Conservation (phyloP, 305 asterid genomes). For the Solanum hybrid region DNA sequence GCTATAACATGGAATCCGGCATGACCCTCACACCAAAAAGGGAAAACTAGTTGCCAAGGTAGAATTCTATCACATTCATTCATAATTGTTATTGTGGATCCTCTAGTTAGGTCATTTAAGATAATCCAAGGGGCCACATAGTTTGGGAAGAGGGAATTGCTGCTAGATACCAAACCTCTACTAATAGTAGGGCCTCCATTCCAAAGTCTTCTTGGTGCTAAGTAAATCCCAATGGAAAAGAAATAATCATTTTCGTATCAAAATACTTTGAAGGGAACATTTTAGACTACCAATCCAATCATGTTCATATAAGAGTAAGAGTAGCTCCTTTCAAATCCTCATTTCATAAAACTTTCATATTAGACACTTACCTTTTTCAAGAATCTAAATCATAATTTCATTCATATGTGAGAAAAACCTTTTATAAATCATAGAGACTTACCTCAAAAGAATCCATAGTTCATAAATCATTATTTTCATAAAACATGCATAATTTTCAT, state of each 20-base stretch:
- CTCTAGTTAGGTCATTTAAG: not conserved
- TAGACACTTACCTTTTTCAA: not conserved
- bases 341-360: not conserved
- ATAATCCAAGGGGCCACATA: not conserved
- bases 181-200: not conserved
- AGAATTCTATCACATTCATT: not conserved
- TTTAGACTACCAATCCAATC: not conserved
- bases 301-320: not conserved
- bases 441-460: not conserved
- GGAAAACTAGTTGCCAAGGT: not conserved
- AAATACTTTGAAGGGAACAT: not conserved
- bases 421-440: not conserved
- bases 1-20: not conserved
- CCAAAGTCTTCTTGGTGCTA: not conserved
- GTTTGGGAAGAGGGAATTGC: not conserved
- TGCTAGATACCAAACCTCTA: not conserved
- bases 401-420: not conserved
- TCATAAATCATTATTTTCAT: not conserved
- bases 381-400: not conserved
- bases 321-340: not conserved
- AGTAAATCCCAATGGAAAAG: not conserved
- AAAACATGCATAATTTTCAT: not conserved
- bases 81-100: not conserved
- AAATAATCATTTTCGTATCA: not conserved
- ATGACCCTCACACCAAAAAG: not conserved